Evolutionary conservation across 2,329 filamentous ascomycete genomes (phyloP).

Genomic region (Dichotomopilus funicola): DNA sequence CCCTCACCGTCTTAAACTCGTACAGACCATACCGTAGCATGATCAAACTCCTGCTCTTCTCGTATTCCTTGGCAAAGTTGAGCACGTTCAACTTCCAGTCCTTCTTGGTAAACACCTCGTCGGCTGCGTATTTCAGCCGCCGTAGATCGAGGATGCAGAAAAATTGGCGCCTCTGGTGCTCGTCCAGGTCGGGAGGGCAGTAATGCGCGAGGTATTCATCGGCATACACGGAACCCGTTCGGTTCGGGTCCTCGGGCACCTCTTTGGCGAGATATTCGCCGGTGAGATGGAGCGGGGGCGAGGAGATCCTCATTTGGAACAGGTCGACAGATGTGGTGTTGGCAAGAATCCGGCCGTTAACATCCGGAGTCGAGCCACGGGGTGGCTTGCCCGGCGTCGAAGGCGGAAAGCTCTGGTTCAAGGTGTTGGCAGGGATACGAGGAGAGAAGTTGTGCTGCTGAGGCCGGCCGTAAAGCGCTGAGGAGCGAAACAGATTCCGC

Average conservation of each 20-base stretch:
- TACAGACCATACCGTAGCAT: constrained; percentile 56
- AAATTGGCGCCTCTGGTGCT: constrained; percentile 54
- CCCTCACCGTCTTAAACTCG: constrained; percentile 56
- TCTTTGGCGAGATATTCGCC: constrained; percentile 49
- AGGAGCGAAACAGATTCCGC: constrained; percentile 30
- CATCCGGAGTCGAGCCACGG: constrained; percentile 41
- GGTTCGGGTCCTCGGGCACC: constrained; percentile 46
- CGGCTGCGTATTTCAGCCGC: constrained; percentile 54
- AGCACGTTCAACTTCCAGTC: constrained; percentile 57
- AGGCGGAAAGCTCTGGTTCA: constrained; percentile 43
- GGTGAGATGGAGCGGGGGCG: constrained; percentile 49
- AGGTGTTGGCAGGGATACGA: constrained; percentile 37
- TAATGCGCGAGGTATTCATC: constrained; percentile 53
- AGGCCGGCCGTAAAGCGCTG: constrained; percentile 25
- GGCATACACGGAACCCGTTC: constrained; percentile 51
- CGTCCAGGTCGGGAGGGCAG: constrained; percentile 51
- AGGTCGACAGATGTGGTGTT: constrained; percentile 45
- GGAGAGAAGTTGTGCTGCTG: constrained; percentile 37
- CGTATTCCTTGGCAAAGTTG: constrained; percentile 59
- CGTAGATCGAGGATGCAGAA: constrained; percentile 58
- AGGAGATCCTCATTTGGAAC: constrained; percentile 53
- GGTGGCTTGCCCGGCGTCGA: constrained; percentile 39
- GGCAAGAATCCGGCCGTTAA: constrained; percentile 43
- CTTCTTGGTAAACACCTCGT: constrained; percentile 54
- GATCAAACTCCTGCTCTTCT: constrained; percentile 56